phyloP scores from a whole-genome alignment of 768 basidiomycete genomes.

The Leucosporidium yakuticum region DNA sequence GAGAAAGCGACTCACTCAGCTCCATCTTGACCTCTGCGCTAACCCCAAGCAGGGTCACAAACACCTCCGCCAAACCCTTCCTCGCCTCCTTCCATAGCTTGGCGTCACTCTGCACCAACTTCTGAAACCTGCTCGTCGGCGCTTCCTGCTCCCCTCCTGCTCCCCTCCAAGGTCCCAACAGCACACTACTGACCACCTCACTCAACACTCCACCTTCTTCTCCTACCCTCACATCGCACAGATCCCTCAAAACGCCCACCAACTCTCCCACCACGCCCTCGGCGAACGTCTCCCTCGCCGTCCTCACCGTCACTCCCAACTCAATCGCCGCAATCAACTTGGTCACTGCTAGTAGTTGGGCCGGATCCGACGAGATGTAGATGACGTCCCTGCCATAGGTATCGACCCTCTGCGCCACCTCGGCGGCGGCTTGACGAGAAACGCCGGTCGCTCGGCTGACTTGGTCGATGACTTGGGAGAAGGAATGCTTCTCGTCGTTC shows the following conservation, averaged over 20 bases:
- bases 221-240: conserved; percentile 35
- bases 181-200: conserved; percentile 58
- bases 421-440: conserved; percentile 55
- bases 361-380: conserved; percentile 14
- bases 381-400: conserved; percentile 47
- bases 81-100: conserved; percentile 43
- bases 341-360: conserved; percentile 54
- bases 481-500: conserved; percentile 97
- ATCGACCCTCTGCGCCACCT: conserved; percentile 60
- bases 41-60: conserved; percentile 34
- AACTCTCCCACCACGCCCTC: conserved; percentile 78
- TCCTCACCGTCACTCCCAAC: conserved; percentile 79
- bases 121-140: conserved; percentile 42
- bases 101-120: conserved; percentile 40
- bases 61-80: conserved; percentile 40
- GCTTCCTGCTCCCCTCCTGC: conserved; percentile 55
- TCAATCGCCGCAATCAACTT: conserved; percentile 79
- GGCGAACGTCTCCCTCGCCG: conserved; percentile 78
- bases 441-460: conserved; percentile 54
- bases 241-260: conserved; percentile 42
- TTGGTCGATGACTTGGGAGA: conserved; percentile 68
- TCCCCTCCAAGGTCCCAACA: conserved; percentile 71
- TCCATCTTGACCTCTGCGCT: conserved; percentile 59
- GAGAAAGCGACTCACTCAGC: conserved; percentile 55
- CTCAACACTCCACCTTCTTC: conserved; percentile 38